These are phyloP conservation scores for Mycena metata DNA, from an alignment of 768 basidiomycete species.

Conservation along the genomic window DNA sequence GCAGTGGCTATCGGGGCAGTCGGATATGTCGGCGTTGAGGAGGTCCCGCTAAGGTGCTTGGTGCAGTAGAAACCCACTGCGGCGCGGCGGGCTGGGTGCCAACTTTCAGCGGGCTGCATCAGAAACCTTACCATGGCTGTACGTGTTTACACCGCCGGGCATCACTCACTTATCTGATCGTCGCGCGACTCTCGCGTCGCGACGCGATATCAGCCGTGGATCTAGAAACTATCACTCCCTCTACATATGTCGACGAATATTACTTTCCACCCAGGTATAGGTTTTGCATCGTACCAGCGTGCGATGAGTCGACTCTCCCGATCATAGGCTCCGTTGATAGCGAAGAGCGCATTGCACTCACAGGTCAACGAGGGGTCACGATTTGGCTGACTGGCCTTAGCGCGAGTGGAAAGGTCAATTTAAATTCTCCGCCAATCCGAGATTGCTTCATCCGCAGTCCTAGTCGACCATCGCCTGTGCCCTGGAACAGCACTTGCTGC, in stretches of 20 bases:
- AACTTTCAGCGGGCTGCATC: too few relatives aligned
- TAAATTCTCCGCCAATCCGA: not conserved
- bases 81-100: too few relatives aligned
- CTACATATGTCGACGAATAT: conserved; percentile 64
- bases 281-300: not conserved
- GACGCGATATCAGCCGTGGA: not conserved
- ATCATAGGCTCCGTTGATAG: conserved; percentile 77
- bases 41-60: too few relatives aligned
- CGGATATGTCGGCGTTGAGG: too few relatives aligned
- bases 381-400: conserved; percentile 98
- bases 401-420: conserved; percentile 89
- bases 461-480: conserved; percentile 98
- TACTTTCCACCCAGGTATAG: conserved; percentile 78
- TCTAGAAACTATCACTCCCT: not conserved
- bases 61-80: too few relatives aligned
- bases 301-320: conserved; percentile 4
- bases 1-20: too few relatives aligned
- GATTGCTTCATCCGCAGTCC: not conserved
- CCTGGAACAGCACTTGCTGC: conserved; percentile 94
- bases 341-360: conserved; percentile 74
- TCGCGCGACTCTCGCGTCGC: conserved; percentile 2
- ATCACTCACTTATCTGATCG: too few relatives aligned
- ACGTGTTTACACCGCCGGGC: too few relatives aligned
- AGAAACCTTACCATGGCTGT: too few relatives aligned
- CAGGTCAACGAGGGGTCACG: conserved; percentile 89